phyloP scores from a whole-genome alignment of 352 stramenopile species.

The Aphanomyces euteiches region DNA sequence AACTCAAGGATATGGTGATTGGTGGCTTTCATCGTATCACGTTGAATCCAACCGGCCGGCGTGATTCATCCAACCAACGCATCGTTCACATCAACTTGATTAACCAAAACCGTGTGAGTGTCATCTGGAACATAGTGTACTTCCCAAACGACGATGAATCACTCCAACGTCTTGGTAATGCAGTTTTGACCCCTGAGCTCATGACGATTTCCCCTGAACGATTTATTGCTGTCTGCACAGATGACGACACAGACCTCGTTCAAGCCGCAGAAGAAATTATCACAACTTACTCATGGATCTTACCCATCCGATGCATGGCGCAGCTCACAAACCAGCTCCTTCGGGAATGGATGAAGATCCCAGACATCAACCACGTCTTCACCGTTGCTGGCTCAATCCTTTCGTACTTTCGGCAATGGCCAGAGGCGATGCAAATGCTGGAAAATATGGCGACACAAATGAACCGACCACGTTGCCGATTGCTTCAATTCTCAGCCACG shows the following conservation, averaged over 20 bases:
- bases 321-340: conserved; percentile 26
- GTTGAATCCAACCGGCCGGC: background rate
- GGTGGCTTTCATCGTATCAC: conserved; percentile 28
- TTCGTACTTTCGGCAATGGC: conserved; percentile 20
- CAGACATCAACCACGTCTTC: conserved; percentile 26
- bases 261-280: conserved; percentile 8
- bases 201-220: conserved; percentile 27
- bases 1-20: conserved; percentile 27
- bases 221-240: conserved; percentile 26
- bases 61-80: conserved; percentile 22
- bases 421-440: conserved; percentile 2
- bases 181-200: conserved; percentile 12
- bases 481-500: conserved; percentile 16
- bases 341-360: conserved; percentile 29
- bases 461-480: conserved; percentile 14
- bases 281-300: conserved; percentile 25
- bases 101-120: conserved; percentile 27
- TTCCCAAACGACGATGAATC: conserved; percentile 18
- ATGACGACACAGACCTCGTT: conserved; percentile 17
- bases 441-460: conserved; percentile 19
- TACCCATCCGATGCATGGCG: conserved; percentile 26
- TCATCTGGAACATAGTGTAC: conserved; percentile 29
- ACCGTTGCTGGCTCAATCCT: conserved; percentile 20
- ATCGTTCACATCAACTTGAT: conserved; percentile 21
- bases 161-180: conserved; percentile 2